phyloP scores from a whole-genome alignment of 345 rosid genomes.

The Ricinus communis region DNA sequence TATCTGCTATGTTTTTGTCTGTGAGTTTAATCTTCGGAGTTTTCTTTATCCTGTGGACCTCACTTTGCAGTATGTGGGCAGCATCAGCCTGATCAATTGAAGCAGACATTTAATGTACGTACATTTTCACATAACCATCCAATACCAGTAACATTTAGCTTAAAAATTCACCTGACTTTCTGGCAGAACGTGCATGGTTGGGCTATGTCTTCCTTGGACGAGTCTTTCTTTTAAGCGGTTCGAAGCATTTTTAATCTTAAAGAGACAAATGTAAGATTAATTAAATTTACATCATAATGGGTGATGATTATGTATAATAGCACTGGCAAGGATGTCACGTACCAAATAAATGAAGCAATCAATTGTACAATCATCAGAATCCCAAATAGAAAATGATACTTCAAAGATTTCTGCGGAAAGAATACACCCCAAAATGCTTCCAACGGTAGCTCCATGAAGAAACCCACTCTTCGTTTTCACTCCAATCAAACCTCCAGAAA shows the following conservation, averaged over 20 bases:
- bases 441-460: slow-evolving; percentile 28
- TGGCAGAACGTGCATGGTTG: not conserved
- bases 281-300: too few species aligned
- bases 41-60: not conserved
- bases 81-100: slow-evolving; percentile 5
- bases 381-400: slow-evolving; percentile 14
- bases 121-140: too few species aligned
- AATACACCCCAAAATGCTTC: slow-evolving; percentile 29
- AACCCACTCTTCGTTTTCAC: slow-evolving; percentile 28
- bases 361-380: slow-evolving; percentile 15
- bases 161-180: slow-evolving; percentile 4
- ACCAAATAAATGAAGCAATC: slow-evolving; percentile 25
- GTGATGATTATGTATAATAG: not conserved
- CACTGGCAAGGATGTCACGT: not conserved
- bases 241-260: not conserved
- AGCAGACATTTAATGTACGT: not conserved
- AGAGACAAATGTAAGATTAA: too few species aligned
- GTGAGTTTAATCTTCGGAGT: slow-evolving; percentile 24
- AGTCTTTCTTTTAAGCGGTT: slow-evolving; percentile 5
- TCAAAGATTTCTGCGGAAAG: slow-evolving; percentile 20
- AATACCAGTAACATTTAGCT: too few species aligned
- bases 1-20: slow-evolving; percentile 21
- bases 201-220: not conserved
- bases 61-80: not conserved
- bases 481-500: slow-evolving; percentile 29